Evolutionary conservation across 306 rosid genomes (phyloP), one percentile per base, ranked within the genome.

Genomic region (Pyrus communis): DNA sequence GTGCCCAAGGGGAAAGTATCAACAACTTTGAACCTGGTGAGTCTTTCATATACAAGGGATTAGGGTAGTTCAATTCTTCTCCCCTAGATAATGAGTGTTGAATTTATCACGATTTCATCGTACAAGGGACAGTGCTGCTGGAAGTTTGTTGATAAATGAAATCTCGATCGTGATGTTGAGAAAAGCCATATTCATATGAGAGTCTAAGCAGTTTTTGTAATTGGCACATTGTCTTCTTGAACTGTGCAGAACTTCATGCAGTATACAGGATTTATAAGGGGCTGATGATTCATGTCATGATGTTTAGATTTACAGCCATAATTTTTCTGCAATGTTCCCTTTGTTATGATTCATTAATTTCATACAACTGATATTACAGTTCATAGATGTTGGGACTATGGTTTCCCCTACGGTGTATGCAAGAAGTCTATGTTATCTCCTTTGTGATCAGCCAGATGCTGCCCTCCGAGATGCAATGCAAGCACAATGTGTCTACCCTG

Each of bases 381-480:
- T 88, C 79, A 86, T 85, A 45, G 88, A 85, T 71, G 89, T 87
- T 4, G 96, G 90, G 54, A 90, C 91, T 54, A 88, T 87, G 93
- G 87, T 90, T 67, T 90, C 93, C 22, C 92, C 88, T 11, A 92
- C 96, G 5, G 96, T 92, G 21, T 87, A 87, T 77, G 91, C 90
- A 3, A 84, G 97, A 77, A 89, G 95, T 45, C 87, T 89, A 27
- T 88, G 95, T 74, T 80, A 85, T 81, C 91, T 91, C 55, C 84
- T 92, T 51, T 86, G 92, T 25, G 89, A 90, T 83, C 96, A 88
- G 84, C 92, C 93, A 21, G 96, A 92, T 55, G 93, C 92, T 27
- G 93, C 97, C 73, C 89, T 88, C 40, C 85, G 93, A 79, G 97
- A 92, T 60, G 96, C 93, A 17, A 90, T 90, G 92, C 94, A 90